These are phyloP conservation scores for Cyberlindnera subsufficiens DNA, from an alignment of 805 yeast genomes.

Conservation along the genomic window DNA sequence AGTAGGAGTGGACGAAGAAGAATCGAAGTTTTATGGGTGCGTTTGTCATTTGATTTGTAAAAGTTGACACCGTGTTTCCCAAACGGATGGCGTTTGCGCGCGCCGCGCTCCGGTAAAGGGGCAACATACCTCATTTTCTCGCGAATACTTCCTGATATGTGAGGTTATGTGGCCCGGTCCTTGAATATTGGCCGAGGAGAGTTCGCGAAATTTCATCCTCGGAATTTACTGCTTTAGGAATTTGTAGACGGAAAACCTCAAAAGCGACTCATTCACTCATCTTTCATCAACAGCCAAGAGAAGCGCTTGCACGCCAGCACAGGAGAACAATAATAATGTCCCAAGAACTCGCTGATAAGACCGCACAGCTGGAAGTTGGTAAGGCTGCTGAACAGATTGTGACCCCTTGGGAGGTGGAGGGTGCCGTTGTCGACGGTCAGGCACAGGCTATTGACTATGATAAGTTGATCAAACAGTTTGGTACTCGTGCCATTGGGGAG, in stretches of 20 bases:
- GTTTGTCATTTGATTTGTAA: neutral
- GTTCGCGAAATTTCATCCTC: too few species aligned
- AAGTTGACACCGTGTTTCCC: conserved; percentile 1
- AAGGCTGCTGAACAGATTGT: conserved; percentile 26
- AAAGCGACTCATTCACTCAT: too few species aligned
- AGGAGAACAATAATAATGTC: conserved; percentile 1
- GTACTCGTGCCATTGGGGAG: conserved; percentile 64
- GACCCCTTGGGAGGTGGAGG: conserved; percentile 99
- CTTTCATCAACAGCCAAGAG: too few species aligned
- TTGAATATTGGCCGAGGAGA: too few species aligned
- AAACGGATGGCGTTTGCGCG: neutral
- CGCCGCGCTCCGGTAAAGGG: too few species aligned
- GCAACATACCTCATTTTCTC: too few species aligned
- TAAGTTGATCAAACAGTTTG: conserved; percentile 79
- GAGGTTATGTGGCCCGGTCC: too few species aligned
- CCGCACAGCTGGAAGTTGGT: conserved; percentile 7
- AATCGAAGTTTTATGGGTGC: too few species aligned
- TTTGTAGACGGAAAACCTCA: too few species aligned
- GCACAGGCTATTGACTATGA: conserved; percentile 91
- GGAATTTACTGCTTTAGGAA: too few species aligned
- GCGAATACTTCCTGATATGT: too few species aligned
- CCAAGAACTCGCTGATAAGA: conserved; percentile 8
- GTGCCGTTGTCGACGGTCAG: conserved; percentile 93
- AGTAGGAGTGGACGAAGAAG: neutral
- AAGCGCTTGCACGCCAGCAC: too few species aligned